A percentile compares a stretch with the other conserved stretches of the same genome.
Evolutionary conservation across 768 basidiomycete genomes (phyloP).

Genomic region (Daedaleopsis sinensis): DNA sequence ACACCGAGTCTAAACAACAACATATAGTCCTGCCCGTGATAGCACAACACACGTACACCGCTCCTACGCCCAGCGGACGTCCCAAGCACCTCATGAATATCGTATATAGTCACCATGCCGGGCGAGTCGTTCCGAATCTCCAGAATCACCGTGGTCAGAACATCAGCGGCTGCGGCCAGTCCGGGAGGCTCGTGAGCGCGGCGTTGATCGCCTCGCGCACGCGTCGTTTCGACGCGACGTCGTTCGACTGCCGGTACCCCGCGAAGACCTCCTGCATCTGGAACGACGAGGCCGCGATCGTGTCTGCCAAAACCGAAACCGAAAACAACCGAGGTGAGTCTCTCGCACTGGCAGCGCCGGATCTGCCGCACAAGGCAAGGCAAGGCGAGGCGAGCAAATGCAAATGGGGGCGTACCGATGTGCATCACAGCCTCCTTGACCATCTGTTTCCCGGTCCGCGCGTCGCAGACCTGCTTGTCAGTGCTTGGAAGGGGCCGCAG

Average conservation of each 20-base stretch:
- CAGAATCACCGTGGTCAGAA: constrained; percentile 1
- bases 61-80: background rate
- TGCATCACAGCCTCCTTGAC: constrained; percentile 32
- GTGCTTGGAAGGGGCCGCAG: no score
- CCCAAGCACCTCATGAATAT: background rate
- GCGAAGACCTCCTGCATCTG: constrained; percentile 76
- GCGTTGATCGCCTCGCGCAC: constrained; percentile 82
- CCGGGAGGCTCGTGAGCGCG: constrained; percentile 69
- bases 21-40: no score
- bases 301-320: constrained; percentile 45
- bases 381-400: no score
- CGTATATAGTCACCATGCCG: background rate
- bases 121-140: no score
- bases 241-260: constrained; percentile 75
- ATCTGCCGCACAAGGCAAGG: no score
- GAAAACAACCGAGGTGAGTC: background rate
- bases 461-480: background rate
- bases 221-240: constrained; percentile 69
- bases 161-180: constrained; percentile 56
- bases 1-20: no score
- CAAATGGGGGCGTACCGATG: constrained; percentile 34
- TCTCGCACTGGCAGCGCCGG: no score
- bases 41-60: no score
- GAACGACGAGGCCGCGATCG: constrained; percentile 68
- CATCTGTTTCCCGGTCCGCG: constrained; percentile 23